Evolutionary conservation across 805 yeast genomes (phyloP).

Genomic region (Candida boidinii): DNA sequence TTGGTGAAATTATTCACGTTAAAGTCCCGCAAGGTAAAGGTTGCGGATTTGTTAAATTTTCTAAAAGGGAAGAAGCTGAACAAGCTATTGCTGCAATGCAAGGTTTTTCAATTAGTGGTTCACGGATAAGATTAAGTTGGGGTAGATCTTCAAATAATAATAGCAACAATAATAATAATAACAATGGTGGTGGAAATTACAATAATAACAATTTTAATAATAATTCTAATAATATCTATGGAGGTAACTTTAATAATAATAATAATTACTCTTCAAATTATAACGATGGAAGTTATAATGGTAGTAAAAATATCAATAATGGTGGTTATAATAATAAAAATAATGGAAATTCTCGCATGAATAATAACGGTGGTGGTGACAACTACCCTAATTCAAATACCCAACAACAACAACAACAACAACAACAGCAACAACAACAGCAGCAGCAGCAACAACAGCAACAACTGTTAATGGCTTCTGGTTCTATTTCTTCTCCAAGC

Average conservation of each 20-base stretch:
- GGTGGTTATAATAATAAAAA: too few species aligned
- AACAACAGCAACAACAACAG: background rate
- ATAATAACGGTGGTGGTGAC: background rate
- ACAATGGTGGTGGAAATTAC: slow-evolving; percentile 7
- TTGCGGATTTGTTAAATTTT: slow-evolving; percentile 69
- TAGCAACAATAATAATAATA: slow-evolving; percentile 8
- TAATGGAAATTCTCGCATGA: background rate
- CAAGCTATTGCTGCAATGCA: slow-evolving; percentile 73
- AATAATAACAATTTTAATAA: too few species aligned
- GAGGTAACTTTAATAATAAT: background rate
- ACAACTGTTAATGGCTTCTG: background rate
- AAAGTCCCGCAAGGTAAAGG: slow-evolving; percentile 75
- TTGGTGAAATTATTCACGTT: slow-evolving; percentile 61
- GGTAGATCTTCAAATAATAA: slow-evolving; percentile 38
- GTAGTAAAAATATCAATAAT: too few species aligned
- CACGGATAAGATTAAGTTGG: slow-evolving; percentile 68
- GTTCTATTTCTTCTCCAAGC: too few species aligned
- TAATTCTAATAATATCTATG: background rate
- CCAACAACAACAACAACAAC: slow-evolving; percentile 6
- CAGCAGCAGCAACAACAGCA: background rate
- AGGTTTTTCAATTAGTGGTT: slow-evolving; percentile 70
- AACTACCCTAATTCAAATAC: background rate
- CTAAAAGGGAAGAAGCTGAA: slow-evolving; percentile 64
- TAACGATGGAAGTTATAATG: slow-evolving; percentile 7
- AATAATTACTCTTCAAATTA: slow-evolving; percentile 4